Conservation (phyloP, 495 filamentous ascomycete genomes). For the Cryomyces minteri region DNA sequence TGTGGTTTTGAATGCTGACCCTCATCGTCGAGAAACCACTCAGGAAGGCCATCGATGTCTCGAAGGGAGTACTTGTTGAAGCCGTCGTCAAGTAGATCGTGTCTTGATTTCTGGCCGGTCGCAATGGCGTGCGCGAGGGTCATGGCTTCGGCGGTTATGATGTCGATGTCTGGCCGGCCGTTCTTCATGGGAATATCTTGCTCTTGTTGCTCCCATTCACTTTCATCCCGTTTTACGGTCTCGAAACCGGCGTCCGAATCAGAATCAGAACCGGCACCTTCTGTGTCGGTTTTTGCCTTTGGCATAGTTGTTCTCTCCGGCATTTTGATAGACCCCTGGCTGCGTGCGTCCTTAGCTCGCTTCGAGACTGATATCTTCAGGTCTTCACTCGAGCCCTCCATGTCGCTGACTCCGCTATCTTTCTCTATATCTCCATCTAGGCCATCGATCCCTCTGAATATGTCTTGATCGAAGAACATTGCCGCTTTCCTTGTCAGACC, state of each 20-base stretch:
- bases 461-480: conserved; percentile 86
- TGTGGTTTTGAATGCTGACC: conserved; percentile 60
- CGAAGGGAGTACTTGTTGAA: conserved; percentile 89
- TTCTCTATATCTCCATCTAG: conserved; percentile 31
- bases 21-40: conserved; percentile 97
- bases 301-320: not conserved
- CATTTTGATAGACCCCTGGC: not conserved
- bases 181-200: conserved; percentile 7
- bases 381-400: conserved; percentile 10
- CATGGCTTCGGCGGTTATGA: conserved; percentile 98
- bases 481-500: conserved; percentile 66
- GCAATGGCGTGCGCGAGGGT: conserved; percentile 87
- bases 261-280: conserved; percentile 11
- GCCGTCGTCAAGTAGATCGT: conserved; percentile 69
- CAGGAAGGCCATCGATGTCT: conserved; percentile 81
- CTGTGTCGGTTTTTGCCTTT: not conserved
- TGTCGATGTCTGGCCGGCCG: conserved; percentile 63
- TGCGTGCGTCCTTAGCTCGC: not conserved
- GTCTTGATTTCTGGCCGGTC: conserved; percentile 57
- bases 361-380: not conserved
- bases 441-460: conserved; percentile 66
- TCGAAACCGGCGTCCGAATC: conserved; percentile 22
- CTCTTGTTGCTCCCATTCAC: not conserved
- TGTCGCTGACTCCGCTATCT: conserved; percentile 33
- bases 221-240: conserved; percentile 28